Evolutionary conservation across 768 basidiomycete genomes (phyloP).

Genomic region (Suillus paluster): DNA sequence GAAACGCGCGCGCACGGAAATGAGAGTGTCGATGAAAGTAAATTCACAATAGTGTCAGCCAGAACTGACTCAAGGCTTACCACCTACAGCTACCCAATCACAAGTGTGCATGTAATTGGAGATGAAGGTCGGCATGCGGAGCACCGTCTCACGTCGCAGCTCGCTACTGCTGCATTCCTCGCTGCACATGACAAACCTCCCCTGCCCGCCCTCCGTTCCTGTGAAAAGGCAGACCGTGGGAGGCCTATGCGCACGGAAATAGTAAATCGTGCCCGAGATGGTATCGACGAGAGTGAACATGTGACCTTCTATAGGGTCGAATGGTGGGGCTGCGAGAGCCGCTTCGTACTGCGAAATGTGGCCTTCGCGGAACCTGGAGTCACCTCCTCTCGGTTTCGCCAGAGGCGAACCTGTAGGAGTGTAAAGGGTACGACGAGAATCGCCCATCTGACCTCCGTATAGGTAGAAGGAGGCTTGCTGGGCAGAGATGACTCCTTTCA

Average conservation of each 20-base stretch:
- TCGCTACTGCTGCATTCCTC: constrained; percentile 25
- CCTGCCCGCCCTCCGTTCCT: constrained; percentile 24
- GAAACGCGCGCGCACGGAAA: not conserved
- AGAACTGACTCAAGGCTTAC: not conserved
- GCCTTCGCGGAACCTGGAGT: constrained; percentile 22
- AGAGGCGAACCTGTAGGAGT: constrained; percentile 23
- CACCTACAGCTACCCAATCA: constrained; percentile 27
- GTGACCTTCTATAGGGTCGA: not conserved
- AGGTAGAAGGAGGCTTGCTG: constrained; percentile 20
- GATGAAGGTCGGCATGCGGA: constrained; percentile 27
- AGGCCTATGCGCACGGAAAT: constrained; percentile 24
- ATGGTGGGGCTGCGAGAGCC: not conserved
- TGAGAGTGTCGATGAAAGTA: not conserved
- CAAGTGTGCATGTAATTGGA: constrained; percentile 22
- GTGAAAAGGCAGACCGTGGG: constrained; percentile 30
- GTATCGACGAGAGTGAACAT: constrained; percentile 31
- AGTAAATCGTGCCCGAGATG: constrained; percentile 24
- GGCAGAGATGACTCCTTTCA: constrained; percentile 29
- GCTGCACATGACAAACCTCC: constrained; percentile 25
- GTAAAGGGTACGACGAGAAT: constrained; percentile 14
- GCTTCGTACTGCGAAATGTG: constrained; percentile 14
- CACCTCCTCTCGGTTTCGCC: not conserved
- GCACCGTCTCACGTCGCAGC: constrained; percentile 28
- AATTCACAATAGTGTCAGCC: not conserved
- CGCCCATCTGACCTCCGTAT: constrained; percentile 18